Evolutionary conservation across 2,329 filamentous ascomycete species (phyloP).

Genomic region (Xylaria sp.): DNA sequence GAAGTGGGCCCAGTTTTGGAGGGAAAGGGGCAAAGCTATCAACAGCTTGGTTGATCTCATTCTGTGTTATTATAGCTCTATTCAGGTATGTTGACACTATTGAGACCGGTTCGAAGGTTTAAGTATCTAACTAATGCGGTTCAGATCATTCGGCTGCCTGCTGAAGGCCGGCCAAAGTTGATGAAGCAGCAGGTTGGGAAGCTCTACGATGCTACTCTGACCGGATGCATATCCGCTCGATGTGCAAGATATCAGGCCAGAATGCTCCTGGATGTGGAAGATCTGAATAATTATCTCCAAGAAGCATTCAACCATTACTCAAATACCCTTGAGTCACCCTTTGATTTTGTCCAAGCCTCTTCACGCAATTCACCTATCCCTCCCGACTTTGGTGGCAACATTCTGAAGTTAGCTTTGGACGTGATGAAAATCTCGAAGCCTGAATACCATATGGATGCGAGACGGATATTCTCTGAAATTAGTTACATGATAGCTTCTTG

Average conservation of each 20-base stretch:
- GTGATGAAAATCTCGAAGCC: background rate
- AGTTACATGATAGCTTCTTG: background rate
- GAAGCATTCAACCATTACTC: slow-evolving; percentile 58
- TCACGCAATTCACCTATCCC: slow-evolving; percentile 53
- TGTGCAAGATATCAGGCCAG: background rate
- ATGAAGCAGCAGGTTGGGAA: background rate
- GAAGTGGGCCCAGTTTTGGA: background rate
- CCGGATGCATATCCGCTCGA: background rate
- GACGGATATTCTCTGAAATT: background rate
- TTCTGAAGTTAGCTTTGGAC: slow-evolving; percentile 40
- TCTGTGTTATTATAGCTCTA: background rate
- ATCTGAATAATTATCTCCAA: slow-evolving; percentile 54
- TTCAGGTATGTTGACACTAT: no score
- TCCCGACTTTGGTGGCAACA: slow-evolving; percentile 55
- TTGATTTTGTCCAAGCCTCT: slow-evolving; percentile 57
- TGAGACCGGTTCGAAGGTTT: no score
- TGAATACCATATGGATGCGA: background rate
- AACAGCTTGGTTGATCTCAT: background rate
- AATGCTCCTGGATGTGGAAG: slow-evolving; percentile 48
- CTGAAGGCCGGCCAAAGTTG: background rate
- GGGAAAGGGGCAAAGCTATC: background rate
- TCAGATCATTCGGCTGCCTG: background rate
- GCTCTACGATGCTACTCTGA: background rate
- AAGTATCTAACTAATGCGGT: no score
- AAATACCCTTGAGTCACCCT: slow-evolving; percentile 50